Conservation (phyloP, 441 rosid genomes). For the Croton laevigatus region DNA sequence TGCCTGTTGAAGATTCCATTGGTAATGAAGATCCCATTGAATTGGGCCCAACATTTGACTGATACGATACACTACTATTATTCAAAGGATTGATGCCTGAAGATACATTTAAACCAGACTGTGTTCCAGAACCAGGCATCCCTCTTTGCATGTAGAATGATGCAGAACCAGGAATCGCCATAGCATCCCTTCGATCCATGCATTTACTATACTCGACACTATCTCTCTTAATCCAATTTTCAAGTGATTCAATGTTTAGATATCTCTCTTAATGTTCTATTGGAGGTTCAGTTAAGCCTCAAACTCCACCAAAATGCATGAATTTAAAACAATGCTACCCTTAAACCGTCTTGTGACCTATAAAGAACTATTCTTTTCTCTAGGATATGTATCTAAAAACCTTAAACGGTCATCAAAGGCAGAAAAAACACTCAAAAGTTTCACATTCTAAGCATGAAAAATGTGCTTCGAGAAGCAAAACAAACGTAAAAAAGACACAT, state of each 20-base stretch:
- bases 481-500: constrained; percentile 18
- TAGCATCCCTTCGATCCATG: constrained; percentile 95
- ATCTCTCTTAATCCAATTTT: constrained; percentile 19
- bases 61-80: constrained; percentile 52
- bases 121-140: constrained; percentile 59
- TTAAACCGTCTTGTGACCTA: constrained; percentile 9
- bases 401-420: not conserved
- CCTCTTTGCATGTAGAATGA: constrained; percentile 83
- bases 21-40: constrained; percentile 61
- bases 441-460: constrained; percentile 20
- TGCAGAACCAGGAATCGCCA: constrained; percentile 69
- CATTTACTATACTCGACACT: constrained; percentile 42
- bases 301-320: constrained; percentile 27
- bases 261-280: not conserved
- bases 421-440: not conserved
- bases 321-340: constrained; percentile 17
- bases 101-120: constrained; percentile 57
- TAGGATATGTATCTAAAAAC: constrained; percentile 7
- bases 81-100: constrained; percentile 53
- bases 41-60: constrained; percentile 41
- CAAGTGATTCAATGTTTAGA: constrained; percentile 15
- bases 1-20: constrained; percentile 49
- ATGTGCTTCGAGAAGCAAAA: constrained; percentile 18
- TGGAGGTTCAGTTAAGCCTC: constrained; percentile 13
- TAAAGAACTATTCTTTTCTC: not conserved